Evolutionary conservation across 208 protist genomes (phyloP).

Genomic region (Wallacemonas sp.): DNA sequence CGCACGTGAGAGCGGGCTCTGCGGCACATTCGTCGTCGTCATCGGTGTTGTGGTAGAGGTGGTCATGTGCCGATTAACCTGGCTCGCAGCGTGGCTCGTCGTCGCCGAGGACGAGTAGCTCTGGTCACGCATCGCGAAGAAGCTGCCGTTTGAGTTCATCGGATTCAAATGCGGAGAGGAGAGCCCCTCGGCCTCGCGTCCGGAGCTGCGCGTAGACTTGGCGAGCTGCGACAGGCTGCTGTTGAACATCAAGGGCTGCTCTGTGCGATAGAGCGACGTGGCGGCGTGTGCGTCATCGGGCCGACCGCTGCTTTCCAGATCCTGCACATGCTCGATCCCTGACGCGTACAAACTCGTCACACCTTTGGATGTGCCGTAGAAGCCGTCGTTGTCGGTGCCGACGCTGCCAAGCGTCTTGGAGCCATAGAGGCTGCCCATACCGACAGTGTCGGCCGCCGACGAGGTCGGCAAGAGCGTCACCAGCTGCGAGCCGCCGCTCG

Average conservation of each 20-base stretch:
- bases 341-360: slow-evolving; percentile 15
- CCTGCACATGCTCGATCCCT: too few species aligned
- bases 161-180: neutral
- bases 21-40: neutral
- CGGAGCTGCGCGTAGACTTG: neutral
- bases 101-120: neutral
- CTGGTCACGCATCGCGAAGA: slow-evolving; percentile 15
- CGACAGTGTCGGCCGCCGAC: neutral
- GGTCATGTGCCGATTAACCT: neutral
- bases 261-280: neutral
- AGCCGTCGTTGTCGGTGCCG: neutral
- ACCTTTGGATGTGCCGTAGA: neutral
- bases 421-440: slow-evolving; percentile 3
- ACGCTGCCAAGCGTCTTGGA: neutral
- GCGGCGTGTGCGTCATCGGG: neutral
- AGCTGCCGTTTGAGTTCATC: neutral
- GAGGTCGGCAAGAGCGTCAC: neutral
- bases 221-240: neutral
- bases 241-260: slow-evolving; percentile 1
- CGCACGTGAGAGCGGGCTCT: neutral
- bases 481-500: slow-evolving; percentile 2
- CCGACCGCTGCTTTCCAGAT: too few species aligned
- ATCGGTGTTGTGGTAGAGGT: neutral
- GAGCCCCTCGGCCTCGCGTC: neutral
- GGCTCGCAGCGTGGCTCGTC: neutral